Conservation (phyloP, 805 yeast genomes). For the Soucietia sequanensis region DNA sequence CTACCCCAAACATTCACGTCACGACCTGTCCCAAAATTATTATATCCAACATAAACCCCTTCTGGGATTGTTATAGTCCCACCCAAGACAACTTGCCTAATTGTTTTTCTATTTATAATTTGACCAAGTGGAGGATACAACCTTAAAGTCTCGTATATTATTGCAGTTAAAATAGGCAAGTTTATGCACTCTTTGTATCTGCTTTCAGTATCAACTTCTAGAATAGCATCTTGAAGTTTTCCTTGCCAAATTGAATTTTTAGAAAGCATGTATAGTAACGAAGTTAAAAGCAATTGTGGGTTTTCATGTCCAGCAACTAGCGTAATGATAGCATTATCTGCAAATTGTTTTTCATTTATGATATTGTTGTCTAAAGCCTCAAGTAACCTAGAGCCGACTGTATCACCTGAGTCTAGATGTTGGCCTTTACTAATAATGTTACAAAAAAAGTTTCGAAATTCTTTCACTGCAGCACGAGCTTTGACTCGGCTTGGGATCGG, state of each 20-base stretch:
- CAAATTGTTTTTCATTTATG: constrained; percentile 46
- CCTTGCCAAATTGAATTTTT: constrained; percentile 38
- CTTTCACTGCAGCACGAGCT: constrained; percentile 43
- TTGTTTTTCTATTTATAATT: constrained; percentile 50
- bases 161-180: constrained; percentile 29
- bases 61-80: constrained; percentile 44
- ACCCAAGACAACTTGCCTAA: constrained; percentile 39
- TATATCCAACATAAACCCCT: constrained; percentile 54
- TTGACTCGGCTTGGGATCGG: constrained; percentile 47
- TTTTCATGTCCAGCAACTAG: constrained; percentile 66
- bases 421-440: constrained; percentile 29
- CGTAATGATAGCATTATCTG: constrained; percentile 54
- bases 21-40: constrained; percentile 52
- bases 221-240: constrained; percentile 15
- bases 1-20: constrained; percentile 44
- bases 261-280: constrained; percentile 46
- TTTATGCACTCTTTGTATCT: constrained; percentile 8
- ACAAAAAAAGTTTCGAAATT: constrained; percentile 38
- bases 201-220: constrained; percentile 3
- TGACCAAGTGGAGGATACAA: constrained; percentile 57
- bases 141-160: constrained; percentile 48
- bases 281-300: constrained; percentile 52
- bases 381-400: constrained; percentile 35
- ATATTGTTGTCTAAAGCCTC: constrained; percentile 34
- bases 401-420: constrained; percentile 31